phyloP scores from a whole-genome alignment of 2,329 filamentous ascomycete species.

The Chrysoporthe deuterocubensis region DNA sequence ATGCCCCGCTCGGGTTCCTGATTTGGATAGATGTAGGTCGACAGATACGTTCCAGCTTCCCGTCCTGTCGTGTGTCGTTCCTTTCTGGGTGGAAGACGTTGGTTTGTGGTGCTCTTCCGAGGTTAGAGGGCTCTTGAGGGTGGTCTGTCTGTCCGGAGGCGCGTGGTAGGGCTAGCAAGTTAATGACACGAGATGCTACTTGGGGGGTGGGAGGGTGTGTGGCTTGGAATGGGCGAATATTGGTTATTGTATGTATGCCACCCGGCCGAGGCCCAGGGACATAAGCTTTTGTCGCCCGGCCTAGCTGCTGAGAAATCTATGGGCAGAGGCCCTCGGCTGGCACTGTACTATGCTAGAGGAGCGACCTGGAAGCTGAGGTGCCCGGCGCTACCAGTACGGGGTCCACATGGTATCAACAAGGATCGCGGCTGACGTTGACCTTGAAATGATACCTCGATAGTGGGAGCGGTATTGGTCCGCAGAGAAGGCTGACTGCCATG shows the following conservation, averaged over 20 bases:
- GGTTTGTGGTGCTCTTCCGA: neutral
- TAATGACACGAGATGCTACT: conserved; percentile 12
- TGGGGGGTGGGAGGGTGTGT: conserved; percentile 6
- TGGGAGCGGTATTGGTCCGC: conserved; percentile 23
- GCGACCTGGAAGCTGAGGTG: conserved; percentile 21
- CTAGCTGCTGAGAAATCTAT: conserved; percentile 12
- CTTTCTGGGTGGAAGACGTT: neutral
- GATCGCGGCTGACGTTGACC: conserved; percentile 28
- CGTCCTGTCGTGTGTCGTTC: neutral
- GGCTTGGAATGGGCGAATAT: conserved; percentile 24
- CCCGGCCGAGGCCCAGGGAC: conserved; percentile 26
- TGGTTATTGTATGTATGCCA: conserved; percentile 28
- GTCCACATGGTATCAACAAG: conserved; percentile 23
- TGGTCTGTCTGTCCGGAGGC: conserved; percentile 5
- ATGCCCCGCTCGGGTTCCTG: conserved; percentile 1
- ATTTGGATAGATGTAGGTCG: conserved; percentile 4
- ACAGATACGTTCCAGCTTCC: neutral
- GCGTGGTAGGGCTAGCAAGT: conserved; percentile 17
- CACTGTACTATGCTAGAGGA: conserved; percentile 2
- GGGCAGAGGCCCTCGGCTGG: conserved; percentile 19
- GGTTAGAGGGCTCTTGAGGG: neutral
- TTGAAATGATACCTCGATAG: conserved; percentile 20
- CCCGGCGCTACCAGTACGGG: conserved; percentile 24
- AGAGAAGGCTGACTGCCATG: neutral
- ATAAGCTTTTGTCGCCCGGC: conserved; percentile 26